These are phyloP conservation scores for Porphyrellus sp. DNA, from an alignment of 1,284 basidiomycete genomes.

Conservation along the genomic window DNA sequence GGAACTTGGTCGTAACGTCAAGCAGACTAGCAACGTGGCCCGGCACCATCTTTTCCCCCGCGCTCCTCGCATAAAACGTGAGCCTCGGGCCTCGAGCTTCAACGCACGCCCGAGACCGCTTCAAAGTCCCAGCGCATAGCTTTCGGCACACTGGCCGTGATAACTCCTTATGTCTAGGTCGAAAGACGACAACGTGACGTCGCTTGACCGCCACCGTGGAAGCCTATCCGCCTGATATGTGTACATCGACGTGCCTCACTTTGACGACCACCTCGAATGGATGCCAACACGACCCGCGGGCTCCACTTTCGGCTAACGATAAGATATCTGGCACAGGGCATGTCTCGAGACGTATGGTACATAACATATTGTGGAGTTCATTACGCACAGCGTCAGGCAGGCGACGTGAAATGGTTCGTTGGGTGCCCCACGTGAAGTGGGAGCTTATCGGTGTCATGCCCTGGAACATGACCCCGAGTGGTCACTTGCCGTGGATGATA, in stretches of 20 bases:
- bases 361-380: not conserved
- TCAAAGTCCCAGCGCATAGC: not conserved
- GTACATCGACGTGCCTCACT: not conserved
- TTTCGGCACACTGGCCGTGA: not conserved
- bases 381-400: not conserved
- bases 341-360: not conserved
- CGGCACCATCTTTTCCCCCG: not conserved
- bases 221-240: not conserved
- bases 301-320: not conserved
- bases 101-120: slow-evolving; percentile 1
- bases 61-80: not conserved
- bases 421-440: not conserved
- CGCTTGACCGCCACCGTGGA: not conserved
- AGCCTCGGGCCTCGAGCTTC: too few relatives aligned
- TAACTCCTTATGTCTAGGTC: not conserved
- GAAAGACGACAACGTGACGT: not conserved
- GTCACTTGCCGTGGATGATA: not conserved
- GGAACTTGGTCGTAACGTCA: slow-evolving; percentile 2
- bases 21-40: slow-evolving; percentile 7
- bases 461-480: not conserved
- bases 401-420: not conserved
- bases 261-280: not conserved
- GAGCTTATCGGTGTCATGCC: not conserved
- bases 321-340: not conserved
- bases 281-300: not conserved